phyloP scores from a whole-genome alignment of 2,329 filamentous ascomycete genomes.

The Stagonosporopsis vannaccii region DNA sequence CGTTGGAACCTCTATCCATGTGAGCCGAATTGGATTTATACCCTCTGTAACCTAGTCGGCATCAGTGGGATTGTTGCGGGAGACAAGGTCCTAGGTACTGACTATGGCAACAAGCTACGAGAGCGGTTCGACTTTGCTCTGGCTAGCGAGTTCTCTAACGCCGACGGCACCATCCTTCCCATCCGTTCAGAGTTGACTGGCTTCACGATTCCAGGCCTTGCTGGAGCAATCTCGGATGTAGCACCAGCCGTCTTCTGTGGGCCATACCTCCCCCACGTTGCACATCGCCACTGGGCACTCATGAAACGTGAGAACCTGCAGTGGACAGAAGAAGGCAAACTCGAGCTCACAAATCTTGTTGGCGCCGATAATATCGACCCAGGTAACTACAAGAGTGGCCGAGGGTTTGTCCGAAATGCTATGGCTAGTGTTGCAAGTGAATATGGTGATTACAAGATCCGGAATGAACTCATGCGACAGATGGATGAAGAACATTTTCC shows the following conservation, averaged over 20 bases:
- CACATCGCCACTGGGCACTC: slow-evolving; percentile 25
- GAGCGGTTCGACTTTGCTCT: slow-evolving; percentile 18
- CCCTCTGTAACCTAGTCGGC: slow-evolving; percentile 25
- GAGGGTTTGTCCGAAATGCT: slow-evolving; percentile 10
- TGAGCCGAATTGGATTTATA: slow-evolving; percentile 32
- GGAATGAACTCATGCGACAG: slow-evolving; percentile 19
- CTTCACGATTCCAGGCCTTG: slow-evolving; percentile 28
- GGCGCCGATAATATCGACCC: slow-evolving; percentile 27
- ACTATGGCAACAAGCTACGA: slow-evolving; percentile 12
- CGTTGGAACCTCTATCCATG: slow-evolving; percentile 26
- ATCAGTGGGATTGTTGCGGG: slow-evolving; percentile 20
- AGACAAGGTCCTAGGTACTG: slow-evolving; percentile 19
- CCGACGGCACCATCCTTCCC: slow-evolving; percentile 26
- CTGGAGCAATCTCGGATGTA: slow-evolving; percentile 22
- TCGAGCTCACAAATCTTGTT: slow-evolving; percentile 22
- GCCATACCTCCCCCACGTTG: slow-evolving; percentile 21
- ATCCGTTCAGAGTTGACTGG: slow-evolving; percentile 29
- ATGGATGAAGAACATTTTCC: slow-evolving; percentile 23
- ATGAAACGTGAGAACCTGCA: slow-evolving; percentile 19
- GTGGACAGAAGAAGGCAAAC: slow-evolving; percentile 10
- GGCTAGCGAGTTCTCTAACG: slow-evolving; percentile 25
- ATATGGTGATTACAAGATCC: slow-evolving; percentile 23
- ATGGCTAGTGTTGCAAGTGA: slow-evolving; percentile 23
- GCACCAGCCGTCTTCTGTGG: slow-evolving; percentile 16
- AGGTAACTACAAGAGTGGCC: slow-evolving; percentile 27